These are phyloP conservation scores for Buxus sempervirens DNA, from an alignment of 164 flowering plant genomes.

Conservation along the genomic window DNA sequence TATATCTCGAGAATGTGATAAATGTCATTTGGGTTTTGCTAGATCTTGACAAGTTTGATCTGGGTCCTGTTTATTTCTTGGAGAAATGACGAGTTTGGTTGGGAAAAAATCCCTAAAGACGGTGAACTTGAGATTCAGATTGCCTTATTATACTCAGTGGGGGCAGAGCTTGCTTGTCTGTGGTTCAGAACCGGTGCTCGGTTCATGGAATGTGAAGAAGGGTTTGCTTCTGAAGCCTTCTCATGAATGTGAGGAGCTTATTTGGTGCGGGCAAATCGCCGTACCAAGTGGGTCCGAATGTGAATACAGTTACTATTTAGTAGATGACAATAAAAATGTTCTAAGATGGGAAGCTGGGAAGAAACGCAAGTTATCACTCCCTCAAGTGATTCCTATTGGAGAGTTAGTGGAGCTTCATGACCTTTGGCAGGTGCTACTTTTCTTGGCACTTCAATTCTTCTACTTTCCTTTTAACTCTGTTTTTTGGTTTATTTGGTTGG, in stretches of 20 bases:
- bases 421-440: conserved; percentile 81
- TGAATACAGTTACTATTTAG: conserved; percentile 85
- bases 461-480: not conserved
- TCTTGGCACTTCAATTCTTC: not conserved
- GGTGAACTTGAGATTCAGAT: conserved; percentile 57
- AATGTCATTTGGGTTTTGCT: conserved; percentile 6
- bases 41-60: conserved; percentile 12
- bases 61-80: conserved; percentile 12
- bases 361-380: conserved; percentile 49
- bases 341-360: conserved; percentile 82
- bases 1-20: not conserved
- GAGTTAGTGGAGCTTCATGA: conserved; percentile 64
- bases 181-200: conserved; percentile 77
- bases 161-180: conserved; percentile 79
- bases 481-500: conserved; percentile 1
- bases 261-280: conserved; percentile 63
- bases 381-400: conserved; percentile 52
- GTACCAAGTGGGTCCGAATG: conserved; percentile 54
- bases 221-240: conserved; percentile 63
- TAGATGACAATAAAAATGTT: conserved; percentile 59
- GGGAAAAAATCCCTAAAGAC: conserved; percentile 38
- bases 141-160: conserved; percentile 90
- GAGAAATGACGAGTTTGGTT: conserved; percentile 53
- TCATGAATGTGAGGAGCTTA: conserved; percentile 63
- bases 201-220: conserved; percentile 85